Evolutionary conservation across 257 asterid species (phyloP).

Genomic region (Penstemon barbatus): DNA sequence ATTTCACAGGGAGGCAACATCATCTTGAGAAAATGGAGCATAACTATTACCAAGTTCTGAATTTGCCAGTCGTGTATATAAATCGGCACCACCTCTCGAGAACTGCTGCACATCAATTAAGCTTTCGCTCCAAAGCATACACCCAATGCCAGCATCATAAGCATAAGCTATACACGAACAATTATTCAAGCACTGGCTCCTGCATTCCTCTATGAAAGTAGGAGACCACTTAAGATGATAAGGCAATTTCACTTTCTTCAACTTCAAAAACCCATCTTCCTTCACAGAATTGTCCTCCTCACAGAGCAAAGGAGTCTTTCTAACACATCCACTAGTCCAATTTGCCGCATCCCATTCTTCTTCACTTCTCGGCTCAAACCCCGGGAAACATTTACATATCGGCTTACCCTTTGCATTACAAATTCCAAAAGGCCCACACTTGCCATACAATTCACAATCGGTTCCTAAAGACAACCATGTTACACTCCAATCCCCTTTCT

Average conservation of each 20-base stretch:
- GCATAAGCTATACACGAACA: slow-evolving; percentile 77
- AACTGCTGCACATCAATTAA: slow-evolving; percentile 63
- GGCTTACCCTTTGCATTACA: slow-evolving; percentile 34
- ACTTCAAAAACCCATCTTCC: slow-evolving; percentile 46
- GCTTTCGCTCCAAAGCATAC: slow-evolving; percentile 65
- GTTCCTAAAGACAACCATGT: slow-evolving; percentile 43
- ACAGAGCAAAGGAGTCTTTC: slow-evolving; percentile 16
- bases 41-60: slow-evolving; percentile 56
- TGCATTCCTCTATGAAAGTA: slow-evolving; percentile 45
- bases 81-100: slow-evolving; percentile 47
- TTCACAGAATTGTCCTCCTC: slow-evolving; percentile 44
- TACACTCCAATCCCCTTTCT: slow-evolving; percentile 37
- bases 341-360: slow-evolving; percentile 52
- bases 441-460: slow-evolving; percentile 53
- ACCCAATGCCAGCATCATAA: slow-evolving; percentile 47
- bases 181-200: slow-evolving; percentile 43
- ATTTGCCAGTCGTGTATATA: slow-evolving; percentile 54
- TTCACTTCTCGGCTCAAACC: slow-evolving; percentile 47
- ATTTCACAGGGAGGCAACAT: no score
- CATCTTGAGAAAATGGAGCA: no score
- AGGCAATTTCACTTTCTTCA: slow-evolving; percentile 58
- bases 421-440: slow-evolving; percentile 60
- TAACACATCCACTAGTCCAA: slow-evolving; percentile 60
- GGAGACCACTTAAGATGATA: slow-evolving; percentile 37
- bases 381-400: slow-evolving; percentile 53